Base-by-base conservation (phyloP, 768 basidiomycete genomes). In the Macrocybe gigantea region DNA sequence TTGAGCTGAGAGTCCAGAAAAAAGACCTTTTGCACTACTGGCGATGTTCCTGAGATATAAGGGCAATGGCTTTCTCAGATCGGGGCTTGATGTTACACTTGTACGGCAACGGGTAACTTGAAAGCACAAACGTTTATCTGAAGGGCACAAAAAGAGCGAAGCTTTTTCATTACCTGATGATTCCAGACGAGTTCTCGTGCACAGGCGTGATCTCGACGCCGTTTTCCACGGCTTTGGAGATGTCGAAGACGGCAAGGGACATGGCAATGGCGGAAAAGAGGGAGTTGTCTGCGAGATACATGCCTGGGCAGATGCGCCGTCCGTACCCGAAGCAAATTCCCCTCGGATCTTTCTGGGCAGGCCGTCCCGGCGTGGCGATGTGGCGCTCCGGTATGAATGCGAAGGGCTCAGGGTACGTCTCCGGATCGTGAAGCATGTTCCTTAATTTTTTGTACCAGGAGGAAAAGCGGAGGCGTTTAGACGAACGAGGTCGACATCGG, bases 391-490 rank as follows among this genome's bases (percentile, higher is more conserved):
- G 79, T n/a, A 70, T 64, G 57, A 81, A 81, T 1, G 37, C 51
- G 40, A 72, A 67, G 1, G 79, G 78, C 31, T 75, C 67, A 0
- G 78, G 75, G 53, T 77, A 80, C 1, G 60, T 60, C 5, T 66
- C 59, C 2, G 70, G 69, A 56, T 84, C 74, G 40, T 75, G 74
- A 1, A 78, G 61, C 60, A 83, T 74, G n/a, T 60, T 64, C 80
- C 82, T 81, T 45, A 43, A 29, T 2, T 11, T 33, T 43, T 0
- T 41, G n/a, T 42, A 11, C 40, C 10, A 39, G 12, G 9, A 13
- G 42, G 15, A 15, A 31, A 1, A 5, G 12, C 12, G n/a, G 14
- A 38, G 9, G 35, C 9, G 35, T 22, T 22, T 44, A 44, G 29
- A 32, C 32, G 38, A 38, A 39, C 36, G 30, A 40, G 30, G 30